Percentiles rank a stretch among this genome's conserved stretches.
Evolutionary conservation across 305 asterid species (phyloP).

Genomic region (Petunia hybrid): DNA sequence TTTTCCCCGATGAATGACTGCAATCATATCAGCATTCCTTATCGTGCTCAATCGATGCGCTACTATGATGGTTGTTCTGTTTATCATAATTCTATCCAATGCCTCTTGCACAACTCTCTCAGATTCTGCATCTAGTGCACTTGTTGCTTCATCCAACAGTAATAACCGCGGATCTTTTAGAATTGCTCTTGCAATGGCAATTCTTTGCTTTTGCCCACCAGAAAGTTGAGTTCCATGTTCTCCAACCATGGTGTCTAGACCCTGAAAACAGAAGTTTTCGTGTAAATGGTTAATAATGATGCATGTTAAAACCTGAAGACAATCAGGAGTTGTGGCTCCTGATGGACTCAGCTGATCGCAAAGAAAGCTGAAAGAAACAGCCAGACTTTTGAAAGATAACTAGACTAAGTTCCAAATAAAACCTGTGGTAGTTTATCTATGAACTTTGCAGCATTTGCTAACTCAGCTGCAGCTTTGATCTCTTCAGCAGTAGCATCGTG

Average conservation of each 20-base stretch:
- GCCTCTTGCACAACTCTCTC: constrained; percentile 92
- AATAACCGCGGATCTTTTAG: constrained; percentile 79
- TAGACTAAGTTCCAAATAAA: constrained; percentile 6
- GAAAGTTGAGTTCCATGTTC: constrained; percentile 96
- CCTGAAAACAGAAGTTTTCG: constrained; percentile 51
- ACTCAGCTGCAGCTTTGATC: constrained; percentile 68
- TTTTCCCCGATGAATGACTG: constrained; percentile 79
- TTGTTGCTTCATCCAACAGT: constrained; percentile 92
- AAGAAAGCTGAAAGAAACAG: neutral
- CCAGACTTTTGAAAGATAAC: constrained; percentile 13
- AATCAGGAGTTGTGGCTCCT: neutral
- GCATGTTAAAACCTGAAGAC: neutral
- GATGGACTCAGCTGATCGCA: neutral
- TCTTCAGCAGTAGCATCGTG: constrained; percentile 71
- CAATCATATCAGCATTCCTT: constrained; percentile 81
- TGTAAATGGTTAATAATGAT: neutral
- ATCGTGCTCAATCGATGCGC: constrained; percentile 92
- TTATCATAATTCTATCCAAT: constrained; percentile 79
- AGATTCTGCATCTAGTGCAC: constrained; percentile 94
- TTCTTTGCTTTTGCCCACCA: constrained; percentile 95
- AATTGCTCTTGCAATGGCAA: constrained; percentile 94
- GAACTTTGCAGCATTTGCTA: constrained; percentile 86
- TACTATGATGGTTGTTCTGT: constrained; percentile 80
- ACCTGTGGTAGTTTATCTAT: constrained; percentile 86
- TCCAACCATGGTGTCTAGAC: constrained; percentile 83